Evolutionary conservation across 2,329 filamentous ascomycete genomes (phyloP).

Genomic region (Zymoseptoria pseudotritici): DNA sequence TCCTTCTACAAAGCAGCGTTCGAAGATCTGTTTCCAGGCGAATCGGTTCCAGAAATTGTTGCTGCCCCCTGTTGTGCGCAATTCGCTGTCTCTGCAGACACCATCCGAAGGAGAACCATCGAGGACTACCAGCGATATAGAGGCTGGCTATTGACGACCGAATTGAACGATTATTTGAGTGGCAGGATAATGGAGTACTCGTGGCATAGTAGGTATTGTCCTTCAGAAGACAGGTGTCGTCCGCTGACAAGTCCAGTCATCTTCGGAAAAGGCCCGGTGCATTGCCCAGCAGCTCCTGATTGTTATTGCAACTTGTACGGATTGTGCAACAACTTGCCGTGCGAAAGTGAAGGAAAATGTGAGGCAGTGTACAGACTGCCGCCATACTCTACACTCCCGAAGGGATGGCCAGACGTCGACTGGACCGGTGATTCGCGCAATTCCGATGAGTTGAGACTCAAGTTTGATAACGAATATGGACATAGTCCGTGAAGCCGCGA

Average conservation of each 20-base stretch:
- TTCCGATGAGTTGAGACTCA: slow-evolving; percentile 2
- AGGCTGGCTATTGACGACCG: slow-evolving; percentile 43
- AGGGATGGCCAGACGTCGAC: slow-evolving; percentile 9
- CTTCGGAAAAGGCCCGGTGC: slow-evolving; percentile 3
- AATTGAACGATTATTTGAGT: slow-evolving; percentile 42
- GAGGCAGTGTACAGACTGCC: slow-evolving; percentile 2
- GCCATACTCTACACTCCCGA: background rate
- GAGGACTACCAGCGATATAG: slow-evolving; percentile 44
- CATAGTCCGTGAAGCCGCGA: background rate
- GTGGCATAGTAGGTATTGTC: slow-evolving; percentile 43
- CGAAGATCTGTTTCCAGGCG: slow-evolving; percentile 40
- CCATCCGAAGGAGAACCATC: slow-evolving; percentile 39
- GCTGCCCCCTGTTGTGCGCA: slow-evolving; percentile 50
- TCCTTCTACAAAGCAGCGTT: slow-evolving; percentile 44
- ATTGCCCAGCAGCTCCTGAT: slow-evolving; percentile 2
- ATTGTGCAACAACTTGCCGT: slow-evolving; percentile 2
- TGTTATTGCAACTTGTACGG: slow-evolving; percentile 10
- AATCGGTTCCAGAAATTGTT: slow-evolving; percentile 37
- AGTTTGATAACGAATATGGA: background rate
- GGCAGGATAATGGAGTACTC: slow-evolving; percentile 51
- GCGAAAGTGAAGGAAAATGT: slow-evolving; percentile 2
- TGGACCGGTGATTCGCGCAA: slow-evolving; percentile 6
- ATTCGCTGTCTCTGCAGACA: slow-evolving; percentile 45
- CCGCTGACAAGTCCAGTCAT: slow-evolving; percentile 3
- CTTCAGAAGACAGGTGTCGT: background rate